Conservation (phyloP, 805 yeast species). For the Isabelozyma pseudorhagii region DNA sequence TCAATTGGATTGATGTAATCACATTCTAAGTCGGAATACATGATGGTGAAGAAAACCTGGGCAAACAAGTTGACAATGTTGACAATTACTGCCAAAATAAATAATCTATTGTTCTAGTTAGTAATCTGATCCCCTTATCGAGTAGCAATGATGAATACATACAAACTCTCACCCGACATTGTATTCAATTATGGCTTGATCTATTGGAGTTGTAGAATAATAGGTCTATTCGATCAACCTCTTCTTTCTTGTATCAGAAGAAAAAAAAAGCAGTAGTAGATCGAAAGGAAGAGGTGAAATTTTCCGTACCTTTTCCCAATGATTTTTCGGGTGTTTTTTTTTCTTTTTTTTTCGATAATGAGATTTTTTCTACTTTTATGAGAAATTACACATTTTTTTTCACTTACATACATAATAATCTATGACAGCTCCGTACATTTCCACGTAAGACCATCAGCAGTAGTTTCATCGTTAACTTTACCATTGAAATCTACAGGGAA, state of each 20-base stretch:
- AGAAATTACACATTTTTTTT: neutral
- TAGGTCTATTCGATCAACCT: neutral
- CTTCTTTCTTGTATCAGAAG: neutral
- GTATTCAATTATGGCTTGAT: neutral
- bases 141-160: slow-evolving; percentile 14
- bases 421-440: slow-evolving; percentile 15
- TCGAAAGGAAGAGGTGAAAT: neutral
- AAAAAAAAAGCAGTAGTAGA: neutral
- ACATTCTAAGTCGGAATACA: slow-evolving; percentile 92
- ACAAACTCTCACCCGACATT: slow-evolving; percentile 51
- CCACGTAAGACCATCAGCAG: slow-evolving; percentile 13
- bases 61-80: slow-evolving; percentile 86
- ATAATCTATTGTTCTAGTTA: slow-evolving; percentile 27
- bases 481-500: slow-evolving; percentile 24
- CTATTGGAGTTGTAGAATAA: neutral
- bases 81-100: slow-evolving; percentile 73
- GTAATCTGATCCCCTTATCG: neutral
- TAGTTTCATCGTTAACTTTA: slow-evolving; percentile 4
- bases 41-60: slow-evolving; percentile 92
- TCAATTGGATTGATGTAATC: slow-evolving; percentile 98
- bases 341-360: neutral
- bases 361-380: neutral
- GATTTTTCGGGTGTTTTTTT: neutral
- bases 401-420: neutral
- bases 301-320: slow-evolving; percentile 1